Evolutionary conservation across 257 asterid species (phyloP), one percentile per base, ranked within the genome.

Genomic region (Solanum gandarillasii): DNA sequence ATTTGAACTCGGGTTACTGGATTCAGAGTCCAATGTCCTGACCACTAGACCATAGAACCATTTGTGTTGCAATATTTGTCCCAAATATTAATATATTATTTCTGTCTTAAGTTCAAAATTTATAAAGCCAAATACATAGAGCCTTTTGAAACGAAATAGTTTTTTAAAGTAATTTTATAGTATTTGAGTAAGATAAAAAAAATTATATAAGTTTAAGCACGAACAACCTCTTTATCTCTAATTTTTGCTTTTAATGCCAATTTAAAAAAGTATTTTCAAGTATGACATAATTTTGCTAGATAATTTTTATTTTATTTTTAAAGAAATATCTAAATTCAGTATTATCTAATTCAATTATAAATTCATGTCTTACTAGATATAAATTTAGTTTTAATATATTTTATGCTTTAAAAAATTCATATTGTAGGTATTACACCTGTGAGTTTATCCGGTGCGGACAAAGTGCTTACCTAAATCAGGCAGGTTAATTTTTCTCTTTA

Each of bases 51-150:
- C 68, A 60, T 60, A 9, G 68, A 60, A 60, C 68, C 68, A 8
- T 21, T 0, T 21, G 2, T 58, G 27, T 58, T 21, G 4, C 2
- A 21, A 7, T 3, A 1, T 1, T 7, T 55, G n/a, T 6, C 10
- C 8, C 0, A 48, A 48, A 5, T 13, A 48, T 5, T 2, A 5
- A 14, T 48, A 48, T 14, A 48, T 48, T 48, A 5, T 13, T 46
- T 46, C 1, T 16, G 60, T 16, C 65, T 55, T 55, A 20, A 7
- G 62, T 55, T 23, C 67, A 20, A 3, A 20, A 55, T 55, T 55
- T 55, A 55, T 52, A 52, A 52, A 20, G 67, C 67, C 65, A 20
- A 18, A 55, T 55, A 55, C 25, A 55, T 3, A 20, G 25, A 0
- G 67, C 62, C 62, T 52, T 52, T 52, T 52, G n/a, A 52, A 52